These are phyloP conservation scores for Debaryomycetaceae sp. DNA, from an alignment of 1,139 yeast species.

Conservation along the genomic window DNA sequence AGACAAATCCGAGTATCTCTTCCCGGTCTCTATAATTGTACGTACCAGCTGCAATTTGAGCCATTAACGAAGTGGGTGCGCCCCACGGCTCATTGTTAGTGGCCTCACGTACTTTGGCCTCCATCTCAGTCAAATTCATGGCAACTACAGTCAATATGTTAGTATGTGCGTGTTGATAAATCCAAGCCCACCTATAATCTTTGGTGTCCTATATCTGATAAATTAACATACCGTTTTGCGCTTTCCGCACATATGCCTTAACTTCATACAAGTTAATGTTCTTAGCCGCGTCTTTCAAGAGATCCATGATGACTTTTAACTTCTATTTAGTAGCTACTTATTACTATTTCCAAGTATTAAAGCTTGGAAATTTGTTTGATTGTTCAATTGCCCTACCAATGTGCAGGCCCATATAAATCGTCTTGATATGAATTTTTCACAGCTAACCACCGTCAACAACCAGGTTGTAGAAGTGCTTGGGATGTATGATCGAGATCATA, in stretches of 20 bases:
- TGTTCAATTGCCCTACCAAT: neutral
- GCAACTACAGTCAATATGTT: slow-evolving; percentile 46
- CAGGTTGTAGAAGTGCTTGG: too few relatives aligned
- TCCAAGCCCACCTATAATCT: too few relatives aligned
- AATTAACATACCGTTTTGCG: slow-evolving; percentile 84
- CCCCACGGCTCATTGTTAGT: slow-evolving; percentile 99
- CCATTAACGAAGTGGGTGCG: slow-evolving; percentile 89
- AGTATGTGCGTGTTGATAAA: slow-evolving; percentile 7
- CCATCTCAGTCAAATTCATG: slow-evolving; percentile 92
- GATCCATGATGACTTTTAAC: slow-evolving; percentile 45
- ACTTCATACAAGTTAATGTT: slow-evolving; percentile 91
- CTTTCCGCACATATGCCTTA: slow-evolving; percentile 95
- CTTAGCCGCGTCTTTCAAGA: slow-evolving; percentile 67
- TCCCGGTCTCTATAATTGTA: slow-evolving; percentile 81
- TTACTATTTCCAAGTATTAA: neutral
- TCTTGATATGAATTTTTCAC: neutral
- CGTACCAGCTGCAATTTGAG: slow-evolving; percentile 92
- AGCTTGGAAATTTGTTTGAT: neutral
- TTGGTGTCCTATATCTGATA: too few relatives aligned
- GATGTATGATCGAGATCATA: too few relatives aligned
- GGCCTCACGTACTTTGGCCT: slow-evolving; percentile 94
- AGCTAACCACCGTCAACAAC: neutral
- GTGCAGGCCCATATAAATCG: neutral
- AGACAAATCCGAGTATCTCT: slow-evolving; percentile 68
- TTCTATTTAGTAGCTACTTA: neutral